Evolutionary conservation across 345 rosid genomes (phyloP).

Genomic region (Eucalyptus rudis): DNA sequence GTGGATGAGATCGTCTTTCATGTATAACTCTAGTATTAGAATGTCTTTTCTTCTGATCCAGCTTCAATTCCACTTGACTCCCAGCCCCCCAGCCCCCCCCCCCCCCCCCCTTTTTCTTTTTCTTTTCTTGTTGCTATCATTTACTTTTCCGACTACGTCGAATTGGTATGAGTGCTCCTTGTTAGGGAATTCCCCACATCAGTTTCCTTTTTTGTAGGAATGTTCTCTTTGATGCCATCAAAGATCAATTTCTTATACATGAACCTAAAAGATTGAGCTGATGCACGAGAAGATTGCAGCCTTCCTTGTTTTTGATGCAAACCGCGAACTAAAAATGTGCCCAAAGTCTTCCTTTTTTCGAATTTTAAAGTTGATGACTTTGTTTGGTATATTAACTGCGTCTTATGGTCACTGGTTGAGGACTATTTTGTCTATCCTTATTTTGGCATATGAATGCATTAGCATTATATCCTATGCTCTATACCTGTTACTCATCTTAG

Average conservation of each 20-base stretch:
- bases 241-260: background rate
- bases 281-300: background rate
- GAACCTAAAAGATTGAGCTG: background rate
- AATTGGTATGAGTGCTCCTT: background rate
- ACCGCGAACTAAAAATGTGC: background rate
- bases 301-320: background rate
- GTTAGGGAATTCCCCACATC: background rate
- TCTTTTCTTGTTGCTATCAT: background rate
- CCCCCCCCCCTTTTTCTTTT: no score
- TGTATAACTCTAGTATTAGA: background rate
- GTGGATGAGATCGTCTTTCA: background rate
- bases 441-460: background rate
- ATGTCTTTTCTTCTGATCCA: background rate
- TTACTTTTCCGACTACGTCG: background rate
- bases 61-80: background rate
- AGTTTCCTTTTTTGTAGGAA: background rate
- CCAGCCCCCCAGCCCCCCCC: background rate
- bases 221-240: background rate
- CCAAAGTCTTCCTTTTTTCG: background rate
- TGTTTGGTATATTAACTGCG: background rate
- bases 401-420: background rate
- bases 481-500: background rate
- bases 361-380: background rate
- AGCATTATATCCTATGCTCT: background rate
- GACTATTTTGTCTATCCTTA: background rate